phyloP scores from a whole-genome alignment of 371 early-diverging fungal genomes.

The Basidiobolus meristosporus region DNA sequence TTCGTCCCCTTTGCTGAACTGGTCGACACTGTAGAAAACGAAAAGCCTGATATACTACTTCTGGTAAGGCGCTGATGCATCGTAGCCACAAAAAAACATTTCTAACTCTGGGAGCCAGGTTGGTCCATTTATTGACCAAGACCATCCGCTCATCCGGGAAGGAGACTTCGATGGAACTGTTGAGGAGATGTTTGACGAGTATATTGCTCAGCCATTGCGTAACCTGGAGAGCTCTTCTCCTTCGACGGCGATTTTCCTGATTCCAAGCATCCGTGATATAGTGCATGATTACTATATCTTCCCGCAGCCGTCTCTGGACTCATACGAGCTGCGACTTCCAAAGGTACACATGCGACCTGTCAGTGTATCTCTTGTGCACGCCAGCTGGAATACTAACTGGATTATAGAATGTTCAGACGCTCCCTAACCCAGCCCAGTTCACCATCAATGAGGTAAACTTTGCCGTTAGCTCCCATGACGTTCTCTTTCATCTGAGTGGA shows the following conservation, averaged over 20 bases:
- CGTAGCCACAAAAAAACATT: not conserved
- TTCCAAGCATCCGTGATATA: slow-evolving; percentile 60
- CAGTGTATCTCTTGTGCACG: no score
- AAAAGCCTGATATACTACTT: slow-evolving; percentile 58
- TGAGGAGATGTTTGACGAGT: slow-evolving; percentile 37
- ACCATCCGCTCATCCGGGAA: slow-evolving; percentile 34
- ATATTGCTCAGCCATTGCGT: slow-evolving; percentile 23
- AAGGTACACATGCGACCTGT: slow-evolving; percentile 4
- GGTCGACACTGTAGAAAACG: slow-evolving; percentile 22
- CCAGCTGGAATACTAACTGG: slow-evolving; percentile 3
- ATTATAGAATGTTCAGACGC: slow-evolving; percentile 19
- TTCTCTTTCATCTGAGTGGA: slow-evolving; percentile 33
- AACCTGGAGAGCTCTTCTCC: slow-evolving; percentile 18
- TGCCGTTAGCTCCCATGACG: slow-evolving; percentile 50
- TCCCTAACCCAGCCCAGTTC: slow-evolving; percentile 71
- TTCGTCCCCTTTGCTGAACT: slow-evolving; percentile 66
- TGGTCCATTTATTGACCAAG: slow-evolving; percentile 67
- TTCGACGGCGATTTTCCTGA: slow-evolving; percentile 27
- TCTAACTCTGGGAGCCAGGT: slow-evolving; percentile 15
- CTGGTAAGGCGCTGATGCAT: slow-evolving; percentile 23
- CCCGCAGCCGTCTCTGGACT: slow-evolving; percentile 62
- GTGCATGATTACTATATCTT: slow-evolving; percentile 44
- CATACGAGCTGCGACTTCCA: slow-evolving; percentile 8
- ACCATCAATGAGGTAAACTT: slow-evolving; percentile 58
- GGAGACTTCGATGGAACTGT: slow-evolving; percentile 30